phyloP scores from a whole-genome alignment of 257 asterid genomes.

The Nicotiana attenuata region DNA sequence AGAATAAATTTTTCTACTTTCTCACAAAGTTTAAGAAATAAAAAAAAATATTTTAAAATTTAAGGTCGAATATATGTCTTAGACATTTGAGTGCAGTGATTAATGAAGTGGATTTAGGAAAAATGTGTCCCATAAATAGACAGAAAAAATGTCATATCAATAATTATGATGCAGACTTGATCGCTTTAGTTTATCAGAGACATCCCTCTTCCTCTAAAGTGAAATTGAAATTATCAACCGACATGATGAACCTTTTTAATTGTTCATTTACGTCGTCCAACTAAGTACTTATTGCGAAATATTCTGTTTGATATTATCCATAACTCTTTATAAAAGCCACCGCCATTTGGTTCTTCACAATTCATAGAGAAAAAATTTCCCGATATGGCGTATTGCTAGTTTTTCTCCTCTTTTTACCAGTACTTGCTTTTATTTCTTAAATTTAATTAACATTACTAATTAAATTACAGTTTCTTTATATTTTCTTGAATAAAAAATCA shows the following conservation, averaged over 20 bases:
- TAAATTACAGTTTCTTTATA: background rate
- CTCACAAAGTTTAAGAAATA: no score
- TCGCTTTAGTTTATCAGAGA: no score
- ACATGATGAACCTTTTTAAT: background rate
- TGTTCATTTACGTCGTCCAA: background rate
- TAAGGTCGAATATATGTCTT: no score
- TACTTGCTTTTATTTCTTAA: no score
- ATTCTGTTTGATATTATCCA: background rate
- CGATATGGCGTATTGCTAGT: background rate
- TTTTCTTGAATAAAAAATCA: background rate
- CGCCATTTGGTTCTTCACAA: background rate
- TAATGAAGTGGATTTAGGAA: no score
- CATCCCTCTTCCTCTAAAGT: background rate
- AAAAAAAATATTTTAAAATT: no score
- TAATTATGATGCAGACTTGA: no score
- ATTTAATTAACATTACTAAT: background rate
- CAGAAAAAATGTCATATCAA: no score
- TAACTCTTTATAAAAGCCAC: background rate
- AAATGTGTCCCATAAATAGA: no score
- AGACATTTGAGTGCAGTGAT: no score
- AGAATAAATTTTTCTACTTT: no score
- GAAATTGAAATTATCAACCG: background rate
- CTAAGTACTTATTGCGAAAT: background rate
- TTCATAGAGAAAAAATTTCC: background rate
- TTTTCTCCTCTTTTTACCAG: background rate